These are phyloP conservation scores for Priceomyces medius DNA, from an alignment of 805 yeast genomes.

Conservation along the genomic window DNA sequence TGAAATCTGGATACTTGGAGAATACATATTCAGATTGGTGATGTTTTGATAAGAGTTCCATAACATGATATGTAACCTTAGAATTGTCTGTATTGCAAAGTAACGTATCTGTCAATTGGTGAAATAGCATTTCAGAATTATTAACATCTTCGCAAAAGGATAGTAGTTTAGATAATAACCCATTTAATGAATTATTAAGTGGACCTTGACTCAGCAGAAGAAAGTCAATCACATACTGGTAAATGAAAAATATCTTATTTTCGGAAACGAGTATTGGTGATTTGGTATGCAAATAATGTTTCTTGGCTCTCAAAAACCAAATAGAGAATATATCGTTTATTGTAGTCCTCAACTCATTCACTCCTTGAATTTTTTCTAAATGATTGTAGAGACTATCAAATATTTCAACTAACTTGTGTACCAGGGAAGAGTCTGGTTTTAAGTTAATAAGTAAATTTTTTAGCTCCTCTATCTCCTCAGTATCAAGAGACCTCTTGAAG, in stretches of 20 bases:
- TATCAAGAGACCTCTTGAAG: neutral
- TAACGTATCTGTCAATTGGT: conserved; percentile 19
- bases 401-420: neutral
- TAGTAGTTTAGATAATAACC: conserved; percentile 56
- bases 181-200: conserved; percentile 64
- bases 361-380: conserved; percentile 1
- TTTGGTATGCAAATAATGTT: neutral
- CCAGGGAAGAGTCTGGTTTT: neutral
- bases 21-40: conserved; percentile 43
- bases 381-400: conserved; percentile 1
- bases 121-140: conserved; percentile 19
- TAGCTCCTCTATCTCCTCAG: neutral
- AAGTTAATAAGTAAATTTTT: conserved; percentile 1
- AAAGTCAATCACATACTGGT: conserved; percentile 59
- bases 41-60: conserved; percentile 56
- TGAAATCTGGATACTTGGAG: conserved; percentile 44
- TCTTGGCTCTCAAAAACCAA: conserved; percentile 55
- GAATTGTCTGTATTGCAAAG: conserved; percentile 18
- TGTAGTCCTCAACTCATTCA: conserved; percentile 27
- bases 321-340: conserved; percentile 62
- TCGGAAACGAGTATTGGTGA: neutral
- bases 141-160: conserved; percentile 28
- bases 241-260: conserved; percentile 12
- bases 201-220: conserved; percentile 75
- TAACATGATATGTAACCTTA: conserved; percentile 59